phyloP scores from a whole-genome alignment of 768 basidiomycete species.

The Suillus decipiens region DNA sequence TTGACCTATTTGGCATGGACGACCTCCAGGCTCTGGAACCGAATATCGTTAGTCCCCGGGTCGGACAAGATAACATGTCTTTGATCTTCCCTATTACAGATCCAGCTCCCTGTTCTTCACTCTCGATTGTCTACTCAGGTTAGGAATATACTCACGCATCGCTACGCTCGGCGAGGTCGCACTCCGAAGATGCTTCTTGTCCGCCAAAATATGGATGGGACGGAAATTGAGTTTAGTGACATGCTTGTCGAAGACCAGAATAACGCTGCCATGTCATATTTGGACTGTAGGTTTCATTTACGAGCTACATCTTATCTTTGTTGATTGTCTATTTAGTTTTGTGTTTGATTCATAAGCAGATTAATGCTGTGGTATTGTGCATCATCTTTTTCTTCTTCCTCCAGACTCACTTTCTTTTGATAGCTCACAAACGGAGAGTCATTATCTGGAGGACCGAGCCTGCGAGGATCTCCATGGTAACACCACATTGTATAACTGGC shows the following conservation, averaged over 20 bases:
- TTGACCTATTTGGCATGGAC: conserved; percentile 84
- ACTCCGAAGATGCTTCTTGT: conserved; percentile 69
- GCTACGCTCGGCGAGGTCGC: conserved; percentile 56
- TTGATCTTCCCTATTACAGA: conserved; percentile 41
- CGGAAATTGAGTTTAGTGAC: conserved; percentile 95
- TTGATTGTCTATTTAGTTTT: conserved; percentile 23
- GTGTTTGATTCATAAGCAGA: conserved; percentile 37
- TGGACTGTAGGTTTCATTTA: conserved; percentile 67
- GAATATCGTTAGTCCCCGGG: conserved; percentile 55
- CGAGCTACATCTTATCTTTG: neutral
- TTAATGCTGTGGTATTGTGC: conserved; percentile 27
- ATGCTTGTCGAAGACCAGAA: conserved; percentile 98
- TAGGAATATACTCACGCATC: conserved; percentile 78
- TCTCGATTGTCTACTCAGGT: conserved; percentile 83
- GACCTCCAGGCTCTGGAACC: conserved; percentile 71
- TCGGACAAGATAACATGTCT: conserved; percentile 2
- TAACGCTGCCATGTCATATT: conserved; percentile 90
- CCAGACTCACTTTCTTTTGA: conserved; percentile 8
- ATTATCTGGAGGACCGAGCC: conserved; percentile 23
- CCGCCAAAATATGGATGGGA: conserved; percentile 89
- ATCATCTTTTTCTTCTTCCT: neutral
- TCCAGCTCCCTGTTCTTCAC: conserved; percentile 65
- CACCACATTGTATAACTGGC: neutral
- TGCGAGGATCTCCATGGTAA: conserved; percentile 38
- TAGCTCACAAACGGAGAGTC: conserved; percentile 35